Base-by-base conservation (phyloP, 2,329 filamentous ascomycete genomes). In the Aspergillus viridinutans region DNA sequence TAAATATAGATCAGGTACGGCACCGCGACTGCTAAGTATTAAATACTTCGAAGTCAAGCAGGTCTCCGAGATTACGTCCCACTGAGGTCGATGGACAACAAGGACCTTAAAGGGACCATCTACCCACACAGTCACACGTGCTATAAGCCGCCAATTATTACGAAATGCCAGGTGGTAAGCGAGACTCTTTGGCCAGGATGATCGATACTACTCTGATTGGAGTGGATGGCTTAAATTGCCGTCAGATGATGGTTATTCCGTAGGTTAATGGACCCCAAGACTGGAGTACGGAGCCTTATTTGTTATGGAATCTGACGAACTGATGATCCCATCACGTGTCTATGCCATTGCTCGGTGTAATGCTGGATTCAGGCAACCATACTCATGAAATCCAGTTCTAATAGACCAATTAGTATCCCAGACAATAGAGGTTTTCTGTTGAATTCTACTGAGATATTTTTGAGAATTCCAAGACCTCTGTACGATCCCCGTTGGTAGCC, bases 1-100 rank as follows among this genome's bases (percentile, higher is more conserved):
- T 47, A 14, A 47, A 25, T 20, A 45, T 45, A 60, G 67, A 64
- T 57, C 58, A 29, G 64, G 62, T 67, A 68, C 66, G 54, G 53
- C 58, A 55, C 55, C 59, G 54, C 51, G 32, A 17, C 14, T 38
- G 14, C 25, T 47, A 7, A 47, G 21, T 38, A 6, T 38, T 38
- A 38, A 17, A 38, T 38, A 38, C 32, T 38, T 17, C 14, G 14
- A 17, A 38, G 32, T 38, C 32, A 17, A 38, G 32, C 5, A 38
- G 32, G 29, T 42, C 29, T 21, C 8, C 56, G 52, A 59, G 62
- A 59, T 21, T 43, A 3, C 49, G 51, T 54, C 55, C 61, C 26
- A 49, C 26, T 29, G 7, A 26, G 43, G 43, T 26, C 10, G 43
- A n/a, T 47, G 43, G 21, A 47, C 40, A 23, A 43, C 40, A 23